Base-by-base conservation (phyloP, 768 basidiomycete species). In the Dioszegia aurantiaca region DNA sequence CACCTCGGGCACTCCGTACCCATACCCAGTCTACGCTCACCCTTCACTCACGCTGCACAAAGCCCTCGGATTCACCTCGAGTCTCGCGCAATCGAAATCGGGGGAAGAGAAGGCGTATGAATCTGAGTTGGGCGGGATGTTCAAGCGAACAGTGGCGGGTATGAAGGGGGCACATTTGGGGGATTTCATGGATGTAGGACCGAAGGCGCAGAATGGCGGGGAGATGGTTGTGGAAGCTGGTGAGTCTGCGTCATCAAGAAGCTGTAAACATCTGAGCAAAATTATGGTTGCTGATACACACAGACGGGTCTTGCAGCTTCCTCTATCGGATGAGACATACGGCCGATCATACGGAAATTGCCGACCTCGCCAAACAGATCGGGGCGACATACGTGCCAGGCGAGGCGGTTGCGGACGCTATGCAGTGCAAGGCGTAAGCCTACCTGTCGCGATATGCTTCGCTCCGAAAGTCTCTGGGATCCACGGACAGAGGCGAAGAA, bases 71-170 rank as follows among this genome's bases (percentile, higher is more conserved):
- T 72, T 69, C 55, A 53, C 12, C 11, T n/a, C 26, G 28, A 59
- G 27, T 2, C 43, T 68, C 4, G 12, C 26, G 24, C 37, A 31
- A 27, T 16, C 30, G n/a, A 62, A 46, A 21, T 44, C 36, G 16
- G 60, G 44, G 4, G 26, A 56, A 28, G 53, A 65, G 23, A 65
- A 61, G 42, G 60, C 43, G 2, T 67, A 66, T 27, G 56, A 58
- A 54, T 23, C 14, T 9, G 39, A 37, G 19, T 27, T 56, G 14
- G 64, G 67, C 4, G 36, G 56, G 16, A 19, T n/a, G 17, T 3
- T 40, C 1, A 80, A 83, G 58, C 72, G 92, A 90, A 92, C 80
- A 90, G 95, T 16, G 91, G 89, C 43, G 89, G 90, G 73, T 92
- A 90, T 27, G 90, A 90, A n/a, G 90, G 90, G 73, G 42, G 55